Base-by-base conservation (phyloP, 495 filamentous ascomycete species). In the Xylaria cubensis region DNA sequence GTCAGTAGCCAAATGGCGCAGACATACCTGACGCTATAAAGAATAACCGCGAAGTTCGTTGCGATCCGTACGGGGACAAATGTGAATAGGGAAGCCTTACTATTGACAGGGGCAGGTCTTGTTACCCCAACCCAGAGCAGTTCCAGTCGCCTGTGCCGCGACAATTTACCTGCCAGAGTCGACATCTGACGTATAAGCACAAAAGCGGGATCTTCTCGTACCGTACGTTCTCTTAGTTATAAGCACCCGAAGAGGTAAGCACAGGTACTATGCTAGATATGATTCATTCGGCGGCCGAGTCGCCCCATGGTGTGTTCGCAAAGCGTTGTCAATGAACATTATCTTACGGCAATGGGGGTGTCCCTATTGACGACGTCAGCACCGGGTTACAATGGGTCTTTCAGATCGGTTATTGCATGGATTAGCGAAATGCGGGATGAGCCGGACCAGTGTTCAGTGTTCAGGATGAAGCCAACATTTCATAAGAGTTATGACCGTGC, bases 51-150 rank as follows among this genome's bases (percentile, higher is more conserved):
- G 24, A 42, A 17, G 36, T 39, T 62, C 5, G 29, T 46, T 44
- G 32, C 58, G 41, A 15, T 55, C 29, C 21, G 36, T 39, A 42
- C 41, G 42, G 68, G 6, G 58, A 64, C 19, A 9, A 29, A 58
- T 65, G 4, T 44, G 41, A 24, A 15, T n/a, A 50, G 26, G 15
- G 15, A 69, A 55, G 46, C 64, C 24, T 67, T 55, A 9, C 15
- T 21, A 53, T 46, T 62, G 41, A 39, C 56, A 53, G 68, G 67
- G 66, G 58, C 44, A 53, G 26, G 17, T 56, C 46, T 26, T 44
- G 17, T 61, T 71, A 63, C 68, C 68, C 68, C 68, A 70, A 70
- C 68, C 68, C 68, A 70, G 68, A 53, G 68, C 44, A 48, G 44
- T 44, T 62, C 26, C 13, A 34, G 44, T 70, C 58, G 39, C 58